These are phyloP conservation scores for Saturnispora saitoi DNA, from an alignment of 805 yeast genomes.

Conservation along the genomic window DNA sequence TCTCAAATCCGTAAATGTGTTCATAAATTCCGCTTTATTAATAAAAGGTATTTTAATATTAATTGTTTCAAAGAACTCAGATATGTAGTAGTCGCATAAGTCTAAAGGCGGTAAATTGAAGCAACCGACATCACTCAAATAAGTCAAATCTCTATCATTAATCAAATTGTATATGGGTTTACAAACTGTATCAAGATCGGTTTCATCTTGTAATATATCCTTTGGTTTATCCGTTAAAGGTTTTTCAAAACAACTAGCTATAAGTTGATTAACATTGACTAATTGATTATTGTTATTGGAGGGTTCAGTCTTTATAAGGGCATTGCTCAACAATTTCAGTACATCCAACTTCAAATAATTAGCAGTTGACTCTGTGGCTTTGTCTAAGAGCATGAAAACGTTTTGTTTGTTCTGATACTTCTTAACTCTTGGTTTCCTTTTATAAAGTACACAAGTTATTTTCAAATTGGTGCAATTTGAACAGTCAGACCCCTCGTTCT, in stretches of 20 bases:
- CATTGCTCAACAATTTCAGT: slow-evolving; percentile 13
- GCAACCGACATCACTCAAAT: slow-evolving; percentile 40
- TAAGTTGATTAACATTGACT: not conserved
- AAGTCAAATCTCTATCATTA: slow-evolving; percentile 15
- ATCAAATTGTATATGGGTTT: slow-evolving; percentile 2
- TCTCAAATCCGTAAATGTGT: slow-evolving; percentile 42
- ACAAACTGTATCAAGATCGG: not conserved
- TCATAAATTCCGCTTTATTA: slow-evolving; percentile 53
- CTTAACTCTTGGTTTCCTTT: slow-evolving; percentile 50
- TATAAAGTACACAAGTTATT: slow-evolving; percentile 65
- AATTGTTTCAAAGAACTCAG: slow-evolving; percentile 51
- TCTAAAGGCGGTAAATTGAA: slow-evolving; percentile 57
- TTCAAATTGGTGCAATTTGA: slow-evolving; percentile 67
- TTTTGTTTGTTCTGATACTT: slow-evolving; percentile 18
- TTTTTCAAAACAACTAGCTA: not conserved
- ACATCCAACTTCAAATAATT: slow-evolving; percentile 11
- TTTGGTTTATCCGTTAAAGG: not conserved
- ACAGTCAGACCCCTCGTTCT: slow-evolving; percentile 33
- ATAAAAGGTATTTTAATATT: slow-evolving; percentile 66
- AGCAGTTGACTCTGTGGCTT: slow-evolving; percentile 5
- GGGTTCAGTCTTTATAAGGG: not conserved
- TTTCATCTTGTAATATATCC: not conserved
- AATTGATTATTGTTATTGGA: not conserved
- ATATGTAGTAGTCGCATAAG: slow-evolving; percentile 50
- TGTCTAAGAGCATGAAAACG: slow-evolving; percentile 10